Evolutionary conservation across 2,329 filamentous ascomycete species (phyloP), one percentile per base, ranked within the genome.

Genomic region (Paraphaeosphaeria sporulosa): DNA sequence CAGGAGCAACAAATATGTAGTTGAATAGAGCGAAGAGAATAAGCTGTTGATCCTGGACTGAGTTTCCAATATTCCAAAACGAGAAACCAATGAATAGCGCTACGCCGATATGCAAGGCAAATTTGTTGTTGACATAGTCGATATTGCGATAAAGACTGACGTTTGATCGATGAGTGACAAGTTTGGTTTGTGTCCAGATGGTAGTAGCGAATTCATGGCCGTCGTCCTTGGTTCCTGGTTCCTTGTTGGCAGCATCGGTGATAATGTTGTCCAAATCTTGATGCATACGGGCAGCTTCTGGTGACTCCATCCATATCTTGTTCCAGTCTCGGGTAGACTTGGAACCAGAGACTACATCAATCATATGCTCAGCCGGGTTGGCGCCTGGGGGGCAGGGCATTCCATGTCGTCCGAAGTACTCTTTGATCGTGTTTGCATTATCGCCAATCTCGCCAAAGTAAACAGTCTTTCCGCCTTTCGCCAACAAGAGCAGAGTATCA

Each of bases 361-460:
- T 87, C 91, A 95, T 94, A 78, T 90, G 94, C 80, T 95, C 90
- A 1, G 86, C 85, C 4, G 84, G 79, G 64, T 87, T 87, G 17
- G 83, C 83, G 59, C 82, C 76, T 3, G 80, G 72, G 19, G 85
- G 83, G 62, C 85, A 87, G 57, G 86, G 82, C 12, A 89, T 89
- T 2, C 89, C 90, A 38, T 79, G 64, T 21, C 71, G 69, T 38
- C 71, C 71, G 73, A 83, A 83, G 69, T 83, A 83, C 21, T 86
- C 83, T 43, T 92, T 86, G 19, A 96, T 80, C 21, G 88, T 82
- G 30, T 82, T 79, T 0, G 91, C 92, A 59, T 95, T 91, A 52
- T 87, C 83, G 52, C 93, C 93, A 43, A 96, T 90, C 58, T 94
- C 89, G 19, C 92, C 92, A 70, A 95, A 94, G 80, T 96, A 96